Evolutionary conservation across 306 rosid genomes (phyloP).

Genomic region (Castanopsis chinensis): DNA sequence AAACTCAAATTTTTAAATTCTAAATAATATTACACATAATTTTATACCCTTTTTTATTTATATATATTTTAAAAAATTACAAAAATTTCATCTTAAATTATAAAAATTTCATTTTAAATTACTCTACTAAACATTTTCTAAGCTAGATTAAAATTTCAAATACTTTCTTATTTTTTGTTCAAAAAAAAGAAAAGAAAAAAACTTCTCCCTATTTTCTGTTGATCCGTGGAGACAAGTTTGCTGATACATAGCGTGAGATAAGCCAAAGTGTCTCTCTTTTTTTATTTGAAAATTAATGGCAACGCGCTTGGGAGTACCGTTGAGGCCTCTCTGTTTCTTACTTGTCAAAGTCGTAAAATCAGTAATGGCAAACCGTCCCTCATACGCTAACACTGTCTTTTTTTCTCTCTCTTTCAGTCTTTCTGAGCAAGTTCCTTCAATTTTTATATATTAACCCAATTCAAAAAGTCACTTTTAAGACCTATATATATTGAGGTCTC

Average conservation of each 20-base stretch:
- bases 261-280: background rate
- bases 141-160: no score
- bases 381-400: constrained; percentile 17
- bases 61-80: no score
- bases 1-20: no score
- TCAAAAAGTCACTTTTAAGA: background rate
- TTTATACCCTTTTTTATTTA: no score
- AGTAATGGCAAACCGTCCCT: constrained; percentile 40
- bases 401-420: constrained; percentile 22
- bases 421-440: constrained; percentile 30
- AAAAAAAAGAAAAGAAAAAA: no score
- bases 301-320: constrained; percentile 35
- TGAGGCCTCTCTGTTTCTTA: constrained; percentile 37
- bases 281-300: constrained; percentile 12
- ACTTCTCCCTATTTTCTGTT: no score
- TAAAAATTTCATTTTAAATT: no score
- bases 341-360: constrained; percentile 42
- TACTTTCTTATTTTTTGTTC: no score
- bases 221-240: constrained; percentile 24
- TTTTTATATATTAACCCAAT: background rate
- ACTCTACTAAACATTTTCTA: no score
- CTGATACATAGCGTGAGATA: background rate
- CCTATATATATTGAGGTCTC: constrained; percentile 39
- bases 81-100: no score
- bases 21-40: no score